Evolutionary conservation across 345 rosid species (phyloP), one percentile per base, ranked within the genome.

Genomic region (Streptanthus diversifolius): DNA sequence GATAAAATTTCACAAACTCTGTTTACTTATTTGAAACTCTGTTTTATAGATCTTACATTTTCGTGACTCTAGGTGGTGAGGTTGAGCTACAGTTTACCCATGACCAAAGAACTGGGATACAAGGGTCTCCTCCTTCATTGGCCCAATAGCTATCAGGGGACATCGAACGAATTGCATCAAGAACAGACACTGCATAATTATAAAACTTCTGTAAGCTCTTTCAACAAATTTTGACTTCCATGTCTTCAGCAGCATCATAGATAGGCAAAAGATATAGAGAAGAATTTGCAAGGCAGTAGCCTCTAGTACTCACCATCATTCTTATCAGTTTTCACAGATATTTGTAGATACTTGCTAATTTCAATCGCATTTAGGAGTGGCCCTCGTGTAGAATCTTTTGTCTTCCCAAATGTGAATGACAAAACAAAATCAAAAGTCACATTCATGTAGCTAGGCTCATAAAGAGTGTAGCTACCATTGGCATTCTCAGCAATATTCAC

Each of bases 371-470:
- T 95, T 5, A 95, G 80, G 54, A 95, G 87, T 0, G 98, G 97
- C 37, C 98, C 99, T 69, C 44, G 81, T 11, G 95, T 86, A 27
- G 99, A 95, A 82, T 95, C 99, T 11, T 68, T 75, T 5, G 92
- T 88, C 85, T 88, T 88, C 69, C 52, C 73, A 70, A 95, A 95
- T 5, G 86, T 52, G 70, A 95, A 95, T 4, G 95, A 85, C 71
- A 95, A 81, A 71, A 95, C 86, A 77, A 90, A 95, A 67, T 81
- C 71, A 21, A 95, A 71, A 37, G 83, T 73, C 66, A 95, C 96
- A 43, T 95, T 95, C 99, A 91, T 91, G 84, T 90, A 95, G 82
- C 99, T 95, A 1, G 99, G 98, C 78, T 95, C 98, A 68, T 95
- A 95, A 55, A 95, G 99, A 1, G 76, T 87, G 77, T 79, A 86